Evolutionary conservation across 1,284 basidiomycete genomes (phyloP), one percentile per base, ranked within the genome.

Genomic region (Phellinidium pouzarii): DNA sequence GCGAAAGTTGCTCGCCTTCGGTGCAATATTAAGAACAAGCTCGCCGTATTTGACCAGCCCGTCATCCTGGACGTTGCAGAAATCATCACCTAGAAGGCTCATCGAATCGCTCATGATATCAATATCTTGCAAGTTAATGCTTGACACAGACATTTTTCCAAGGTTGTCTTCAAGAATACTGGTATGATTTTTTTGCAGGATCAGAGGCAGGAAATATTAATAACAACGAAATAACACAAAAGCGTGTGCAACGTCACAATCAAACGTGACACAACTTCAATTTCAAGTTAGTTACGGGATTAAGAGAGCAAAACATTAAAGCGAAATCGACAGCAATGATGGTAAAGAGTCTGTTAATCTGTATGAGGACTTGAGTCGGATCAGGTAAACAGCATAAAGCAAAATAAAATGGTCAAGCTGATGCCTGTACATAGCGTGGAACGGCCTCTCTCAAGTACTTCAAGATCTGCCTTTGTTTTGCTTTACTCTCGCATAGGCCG

Each of bases 391-490:
- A n/a, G n/a, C n/a, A n/a, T n/a, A n/a, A n/a, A n/a, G n/a, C n/a
- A n/a, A n/a, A n/a, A n/a, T n/a, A 29, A 19, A 19, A 19, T 29
- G 20, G 17, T 50, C 25, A 50, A 50, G 38, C 37, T 5, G 48
- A 31, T 12, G 38, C n/a, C 25, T 29, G 38, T 4, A 40, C 25
- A 44, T 59, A 60, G 5, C 53, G 53, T 29, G 54, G 46, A 25
- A 75, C 73, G 14, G 76, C 73, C 22, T 68, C 68, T 67, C 78
- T 86, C 63, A 89, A 59, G 42, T 75, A 65, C 50, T 55, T 69
- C 50, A 89, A 61, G 8, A 84, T 66, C 59, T 82, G 77, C 58
- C 69, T 71, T 55, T 70, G 69, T 58, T 74, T 72, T 14, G 76
- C 74, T 2, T 68, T 63, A 62, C 86, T 75, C 12, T 74, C 73